Evolutionary conservation across 2,329 filamentous ascomycete genomes (phyloP).

Genomic region (Aureobasidium musti): DNA sequence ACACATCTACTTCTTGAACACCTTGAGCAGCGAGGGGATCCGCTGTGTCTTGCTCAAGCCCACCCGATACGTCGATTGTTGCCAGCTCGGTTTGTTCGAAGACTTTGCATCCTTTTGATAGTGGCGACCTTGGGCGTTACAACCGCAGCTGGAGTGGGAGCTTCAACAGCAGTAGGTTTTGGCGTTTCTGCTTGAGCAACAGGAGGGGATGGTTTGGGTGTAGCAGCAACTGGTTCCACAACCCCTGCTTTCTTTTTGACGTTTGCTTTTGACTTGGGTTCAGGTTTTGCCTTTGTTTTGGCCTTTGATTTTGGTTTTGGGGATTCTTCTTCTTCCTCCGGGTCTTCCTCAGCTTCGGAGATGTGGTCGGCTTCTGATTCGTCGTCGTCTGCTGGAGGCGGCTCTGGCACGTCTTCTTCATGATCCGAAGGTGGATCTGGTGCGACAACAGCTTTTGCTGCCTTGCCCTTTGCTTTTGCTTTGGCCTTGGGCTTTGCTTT

Average conservation of each 20-base stretch:
- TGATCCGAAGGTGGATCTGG: slow-evolving; percentile 10
- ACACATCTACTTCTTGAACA: slow-evolving; percentile 21
- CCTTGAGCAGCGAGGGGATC: slow-evolving; percentile 50
- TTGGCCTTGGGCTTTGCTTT: slow-evolving; percentile 6
- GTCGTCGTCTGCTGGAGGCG: not conserved
- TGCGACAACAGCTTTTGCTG: not conserved
- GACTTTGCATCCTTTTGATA: slow-evolving; percentile 32
- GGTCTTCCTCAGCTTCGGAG: slow-evolving; percentile 17
- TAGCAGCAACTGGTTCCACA: not conserved
- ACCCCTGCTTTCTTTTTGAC: not conserved
- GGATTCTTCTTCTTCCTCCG: not conserved
- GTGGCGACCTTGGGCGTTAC: slow-evolving; percentile 29
- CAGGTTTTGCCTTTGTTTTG: slow-evolving; percentile 10
- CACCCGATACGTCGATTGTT: slow-evolving; percentile 41
- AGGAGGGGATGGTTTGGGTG: not conserved
- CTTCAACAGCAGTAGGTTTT: slow-evolving; percentile 31
- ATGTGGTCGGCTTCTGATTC: not conserved
- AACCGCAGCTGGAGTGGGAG: not conserved
- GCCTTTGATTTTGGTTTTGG: not conserved
- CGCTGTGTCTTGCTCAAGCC: slow-evolving; percentile 53
- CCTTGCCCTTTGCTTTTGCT: slow-evolving; percentile 3
- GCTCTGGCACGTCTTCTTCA: not conserved
- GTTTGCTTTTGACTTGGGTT: slow-evolving; percentile 2
- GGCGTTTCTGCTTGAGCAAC: slow-evolving; percentile 13
- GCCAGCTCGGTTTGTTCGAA: slow-evolving; percentile 23